Base-by-base conservation (phyloP, 768 basidiomycete genomes). In the Trametes meyenii region DNA sequence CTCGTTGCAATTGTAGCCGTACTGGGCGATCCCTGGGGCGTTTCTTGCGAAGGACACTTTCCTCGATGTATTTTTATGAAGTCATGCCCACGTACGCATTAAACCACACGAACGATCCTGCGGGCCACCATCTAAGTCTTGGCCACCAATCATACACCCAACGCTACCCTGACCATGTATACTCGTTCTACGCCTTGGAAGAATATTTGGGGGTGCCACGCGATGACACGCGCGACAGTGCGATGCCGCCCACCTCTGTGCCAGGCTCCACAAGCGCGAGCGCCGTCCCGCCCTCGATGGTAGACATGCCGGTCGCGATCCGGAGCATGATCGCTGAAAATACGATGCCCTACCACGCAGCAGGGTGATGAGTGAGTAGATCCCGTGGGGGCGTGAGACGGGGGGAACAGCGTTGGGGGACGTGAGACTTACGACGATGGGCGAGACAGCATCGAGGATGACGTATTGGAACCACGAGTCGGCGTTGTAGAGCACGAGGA, bases 261-360 rank as follows among this genome's bases (percentile, higher is more conserved):
- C 23, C 36, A 14, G 56, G 49, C 24, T 42, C 48, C 3, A 50
- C 21, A 5, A 58, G 56, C 13, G 56, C 56, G 14, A 58, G 56
- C 23, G 49, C 56, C 1, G 56, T 58, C 39, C 50, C 48, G 23
- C 56, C 56, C 38, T 58, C 56, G 17, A 44, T 62, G 21, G 51
- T 50, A 29, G 74, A 70, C 14, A 75, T 63, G 40, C 76, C 76
- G 17, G 75, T 65, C 6, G 73, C 77, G 46, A 78, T 73, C 19
- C 76, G 75, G 40, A 76, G 72, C 50, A 77, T 79, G 64, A 79
- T 73, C 57, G 78, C 65, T 21, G 75, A 75, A 66, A 78, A 78
- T 0, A 76, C 76, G 35, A 74, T 70, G 50, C 72, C 77, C 74
- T 58, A 29, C 38, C 40, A 26, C 29, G 1, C 24, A 19, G 23